These are phyloP conservation scores for Adansonia rubrostipa DNA, from an alignment of 441 rosid genomes.

Conservation along the genomic window DNA sequence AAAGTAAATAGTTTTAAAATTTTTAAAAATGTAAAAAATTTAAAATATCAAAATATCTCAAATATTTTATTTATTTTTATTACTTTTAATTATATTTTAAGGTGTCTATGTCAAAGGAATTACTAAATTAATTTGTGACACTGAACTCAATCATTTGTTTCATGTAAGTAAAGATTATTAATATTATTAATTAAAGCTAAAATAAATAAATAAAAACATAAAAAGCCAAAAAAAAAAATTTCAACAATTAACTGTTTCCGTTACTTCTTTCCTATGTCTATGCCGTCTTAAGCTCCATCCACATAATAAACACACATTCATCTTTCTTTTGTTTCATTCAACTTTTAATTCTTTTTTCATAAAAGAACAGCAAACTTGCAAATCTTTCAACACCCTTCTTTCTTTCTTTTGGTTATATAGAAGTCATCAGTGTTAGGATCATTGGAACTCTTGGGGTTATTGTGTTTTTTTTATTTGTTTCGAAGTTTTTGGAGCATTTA, in stretches of 20 bases:
- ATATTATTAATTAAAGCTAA: too few relatives aligned
- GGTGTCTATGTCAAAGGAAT: too few relatives aligned
- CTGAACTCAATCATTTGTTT: too few relatives aligned
- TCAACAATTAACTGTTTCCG: background rate
- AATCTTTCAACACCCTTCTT: background rate
- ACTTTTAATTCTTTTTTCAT: background rate
- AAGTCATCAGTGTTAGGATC: background rate
- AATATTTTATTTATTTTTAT: too few relatives aligned
- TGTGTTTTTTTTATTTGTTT: background rate
- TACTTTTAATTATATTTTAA: too few relatives aligned
- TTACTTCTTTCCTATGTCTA: background rate
- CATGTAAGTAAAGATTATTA: background rate
- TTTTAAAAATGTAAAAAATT: too few relatives aligned
- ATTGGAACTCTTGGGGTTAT: conserved; percentile 4
- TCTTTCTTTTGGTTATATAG: background rate
- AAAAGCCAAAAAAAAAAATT: background rate
- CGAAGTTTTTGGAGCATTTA: background rate
- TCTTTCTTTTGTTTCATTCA: background rate
- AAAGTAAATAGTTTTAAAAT: too few relatives aligned
- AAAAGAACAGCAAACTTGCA: background rate
- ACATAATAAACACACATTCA: background rate
- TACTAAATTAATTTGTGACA: too few relatives aligned
- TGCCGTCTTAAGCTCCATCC: background rate
- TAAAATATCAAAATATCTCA: too few relatives aligned
- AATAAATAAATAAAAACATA: background rate